A percentile compares a stretch with the other conserved stretches of the same genome.
These are phyloP conservation scores for Coemansia sp. DNA, from an alignment of 192 early-diverging fungal genomes.

Conservation along the genomic window DNA sequence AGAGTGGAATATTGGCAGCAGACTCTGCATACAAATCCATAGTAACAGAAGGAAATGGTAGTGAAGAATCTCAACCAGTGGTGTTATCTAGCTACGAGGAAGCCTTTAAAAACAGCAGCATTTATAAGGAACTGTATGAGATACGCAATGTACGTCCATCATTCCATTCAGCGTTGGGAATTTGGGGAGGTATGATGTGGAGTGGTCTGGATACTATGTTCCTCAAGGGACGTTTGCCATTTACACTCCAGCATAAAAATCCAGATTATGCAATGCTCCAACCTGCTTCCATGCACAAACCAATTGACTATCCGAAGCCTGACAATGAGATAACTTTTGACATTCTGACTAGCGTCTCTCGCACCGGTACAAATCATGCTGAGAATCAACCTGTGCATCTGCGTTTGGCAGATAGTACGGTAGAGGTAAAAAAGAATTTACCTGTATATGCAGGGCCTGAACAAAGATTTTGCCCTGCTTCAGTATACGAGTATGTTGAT, in stretches of 20 bases:
- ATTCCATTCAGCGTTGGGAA: slow-evolving; percentile 83
- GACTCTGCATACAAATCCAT: slow-evolving; percentile 83
- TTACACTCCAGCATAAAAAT: slow-evolving; percentile 85
- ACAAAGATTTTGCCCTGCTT: slow-evolving; percentile 94
- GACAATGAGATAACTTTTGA: slow-evolving; percentile 95
- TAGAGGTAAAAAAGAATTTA: slow-evolving; percentile 81
- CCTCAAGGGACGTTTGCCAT: slow-evolving; percentile 88
- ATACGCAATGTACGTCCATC: slow-evolving; percentile 93
- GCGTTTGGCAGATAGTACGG: slow-evolving; percentile 68
- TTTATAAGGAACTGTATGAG: slow-evolving; percentile 85
- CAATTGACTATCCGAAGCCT: slow-evolving; percentile 95
- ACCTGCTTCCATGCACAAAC: slow-evolving; percentile 68
- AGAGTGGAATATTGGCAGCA: slow-evolving; percentile 93
- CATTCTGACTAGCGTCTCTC: slow-evolving; percentile 86
- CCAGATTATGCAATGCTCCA: slow-evolving; percentile 79
- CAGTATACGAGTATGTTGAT: slow-evolving; percentile 97
- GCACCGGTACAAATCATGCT: slow-evolving; percentile 90
- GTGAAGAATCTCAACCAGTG: slow-evolving; percentile 60
- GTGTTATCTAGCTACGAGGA: slow-evolving; percentile 75
- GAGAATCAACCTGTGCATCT: slow-evolving; percentile 96
- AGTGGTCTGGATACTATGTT: slow-evolving; percentile 87
- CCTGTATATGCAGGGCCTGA: slow-evolving; percentile 92
- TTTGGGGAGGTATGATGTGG: slow-evolving; percentile 83
- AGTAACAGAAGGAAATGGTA: slow-evolving; percentile 32
- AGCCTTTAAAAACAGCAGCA: slow-evolving; percentile 81